phyloP scores from a whole-genome alignment of 176 grass and related monocot species.

The barley (Hordeum vulgare) region DNA sequence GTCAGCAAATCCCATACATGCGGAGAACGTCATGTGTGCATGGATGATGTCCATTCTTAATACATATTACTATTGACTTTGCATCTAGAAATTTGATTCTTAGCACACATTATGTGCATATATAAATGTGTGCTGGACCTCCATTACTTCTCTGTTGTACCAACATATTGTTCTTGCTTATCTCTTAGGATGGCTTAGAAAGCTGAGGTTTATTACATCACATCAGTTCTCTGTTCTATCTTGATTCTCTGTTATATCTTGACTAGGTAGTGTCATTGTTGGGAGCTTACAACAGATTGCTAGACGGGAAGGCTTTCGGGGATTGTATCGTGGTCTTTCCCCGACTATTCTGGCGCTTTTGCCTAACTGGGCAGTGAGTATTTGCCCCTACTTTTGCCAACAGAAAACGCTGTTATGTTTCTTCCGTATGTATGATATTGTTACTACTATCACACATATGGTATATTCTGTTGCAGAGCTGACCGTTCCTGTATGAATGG shows the following conservation, averaged over 20 bases:
- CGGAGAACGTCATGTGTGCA: not conserved
- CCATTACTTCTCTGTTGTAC: not conserved
- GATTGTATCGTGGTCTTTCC: slow-evolving; percentile 89
- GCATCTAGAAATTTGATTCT: slow-evolving; percentile 3
- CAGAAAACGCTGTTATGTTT: not conserved
- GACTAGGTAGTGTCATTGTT: slow-evolving; percentile 81
- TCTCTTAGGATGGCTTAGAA: not conserved
- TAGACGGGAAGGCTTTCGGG: slow-evolving; percentile 72
- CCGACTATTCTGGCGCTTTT: slow-evolving; percentile 81
- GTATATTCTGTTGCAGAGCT: not conserved
- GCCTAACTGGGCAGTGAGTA: slow-evolving; percentile 97
- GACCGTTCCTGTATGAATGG: slow-evolving; percentile 2
- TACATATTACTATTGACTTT: slow-evolving; percentile 4
- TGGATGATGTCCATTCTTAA: not conserved
- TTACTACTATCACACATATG: not conserved
- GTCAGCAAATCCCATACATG: not conserved
- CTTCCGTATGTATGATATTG: not conserved
- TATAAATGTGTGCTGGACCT: not conserved
- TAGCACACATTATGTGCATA: not conserved
- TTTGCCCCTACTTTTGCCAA: slow-evolving; percentile 9
- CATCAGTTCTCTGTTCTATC: slow-evolving; percentile 5
- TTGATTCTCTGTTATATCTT: slow-evolving; percentile 21
- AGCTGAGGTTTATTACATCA: slow-evolving; percentile 5
- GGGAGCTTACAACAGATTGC: slow-evolving; percentile 82
- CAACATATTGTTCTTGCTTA: not conserved